phyloP scores from a whole-genome alignment of 1,284 basidiomycete genomes.

The Termitomyces sp. region DNA sequence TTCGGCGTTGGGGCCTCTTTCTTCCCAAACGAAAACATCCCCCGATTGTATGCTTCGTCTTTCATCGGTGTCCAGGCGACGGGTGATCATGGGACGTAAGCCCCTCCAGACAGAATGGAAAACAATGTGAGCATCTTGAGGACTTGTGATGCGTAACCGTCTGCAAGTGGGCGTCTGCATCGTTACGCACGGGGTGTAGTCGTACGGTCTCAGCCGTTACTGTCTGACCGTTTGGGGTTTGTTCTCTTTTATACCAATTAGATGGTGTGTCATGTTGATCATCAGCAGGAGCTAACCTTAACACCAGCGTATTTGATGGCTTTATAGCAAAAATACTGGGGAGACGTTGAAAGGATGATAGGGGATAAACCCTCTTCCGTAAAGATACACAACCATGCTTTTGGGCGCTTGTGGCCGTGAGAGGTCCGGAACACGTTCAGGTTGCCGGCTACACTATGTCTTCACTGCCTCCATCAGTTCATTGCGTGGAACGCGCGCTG shows the following conservation, averaged over 20 bases:
- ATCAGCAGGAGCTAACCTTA: constrained; percentile 22
- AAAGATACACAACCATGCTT: background rate
- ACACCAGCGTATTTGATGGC: constrained; percentile 22
- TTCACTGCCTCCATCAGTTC: background rate
- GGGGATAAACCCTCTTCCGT: background rate
- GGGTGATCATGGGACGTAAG: constrained; percentile 63
- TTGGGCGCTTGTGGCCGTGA: background rate
- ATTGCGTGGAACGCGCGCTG: background rate
- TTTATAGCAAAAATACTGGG: constrained; percentile 7
- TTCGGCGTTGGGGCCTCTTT: constrained; percentile 67
- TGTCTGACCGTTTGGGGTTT: background rate
- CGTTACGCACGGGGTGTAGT: constrained; percentile 13
- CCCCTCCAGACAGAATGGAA: constrained; percentile 67
- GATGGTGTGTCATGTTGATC: constrained; percentile 19
- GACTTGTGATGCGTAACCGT: constrained; percentile 41
- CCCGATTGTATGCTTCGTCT: constrained; percentile 58
- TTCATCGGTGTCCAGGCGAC: constrained; percentile 72
- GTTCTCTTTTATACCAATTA: constrained; percentile 20
- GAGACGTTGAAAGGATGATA: background rate
- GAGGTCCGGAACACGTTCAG: background rate
- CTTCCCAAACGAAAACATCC: constrained; percentile 81
- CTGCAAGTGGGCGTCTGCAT: constrained; percentile 43
- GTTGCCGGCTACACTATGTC: background rate
- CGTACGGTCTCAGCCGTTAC: constrained; percentile 2
- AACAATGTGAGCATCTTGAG: constrained; percentile 67